These are phyloP conservation scores for Metschnikowia gelsemii DNA, from an alignment of 805 yeast genomes.

Conservation along the genomic window DNA sequence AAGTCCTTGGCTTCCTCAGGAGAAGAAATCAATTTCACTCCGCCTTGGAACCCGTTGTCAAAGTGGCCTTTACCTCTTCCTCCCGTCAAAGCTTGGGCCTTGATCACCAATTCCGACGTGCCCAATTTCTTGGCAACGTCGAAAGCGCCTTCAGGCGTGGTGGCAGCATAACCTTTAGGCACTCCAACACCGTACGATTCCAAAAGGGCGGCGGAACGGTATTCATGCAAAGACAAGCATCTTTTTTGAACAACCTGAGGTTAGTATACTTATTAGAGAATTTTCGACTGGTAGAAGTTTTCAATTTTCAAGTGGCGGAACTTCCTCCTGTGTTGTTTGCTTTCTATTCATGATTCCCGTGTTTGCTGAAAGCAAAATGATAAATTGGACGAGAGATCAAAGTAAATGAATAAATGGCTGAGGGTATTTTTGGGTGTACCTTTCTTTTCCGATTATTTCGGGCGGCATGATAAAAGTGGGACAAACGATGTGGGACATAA, in stretches of 20 bases:
- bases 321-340: neutral
- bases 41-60: slow-evolving; percentile 93
- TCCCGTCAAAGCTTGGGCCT: slow-evolving; percentile 98
- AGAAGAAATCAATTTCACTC: slow-evolving; percentile 84
- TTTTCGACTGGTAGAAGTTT: neutral
- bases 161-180: slow-evolving; percentile 89
- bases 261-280: slow-evolving; percentile 23
- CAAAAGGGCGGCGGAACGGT: slow-evolving; percentile 87
- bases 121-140: slow-evolving; percentile 74
- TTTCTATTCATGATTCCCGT: too few relatives aligned
- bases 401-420: too few relatives aligned
- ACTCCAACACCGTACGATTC: slow-evolving; percentile 83
- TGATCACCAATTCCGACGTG: slow-evolving; percentile 83
- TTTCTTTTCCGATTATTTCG: too few relatives aligned
- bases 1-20: slow-evolving; percentile 84
- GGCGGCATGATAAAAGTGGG: too few relatives aligned
- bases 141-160: slow-evolving; percentile 84
- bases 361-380: neutral
- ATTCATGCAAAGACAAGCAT: slow-evolving; percentile 89
- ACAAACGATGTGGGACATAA: too few relatives aligned
- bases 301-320: neutral
- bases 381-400: neutral
- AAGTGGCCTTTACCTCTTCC: slow-evolving; percentile 99
- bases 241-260: slow-evolving; percentile 47
- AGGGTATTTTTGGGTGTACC: too few relatives aligned